phyloP scores from a whole-genome alignment of 306 rosid species.

The Calophaca sinica region DNA sequence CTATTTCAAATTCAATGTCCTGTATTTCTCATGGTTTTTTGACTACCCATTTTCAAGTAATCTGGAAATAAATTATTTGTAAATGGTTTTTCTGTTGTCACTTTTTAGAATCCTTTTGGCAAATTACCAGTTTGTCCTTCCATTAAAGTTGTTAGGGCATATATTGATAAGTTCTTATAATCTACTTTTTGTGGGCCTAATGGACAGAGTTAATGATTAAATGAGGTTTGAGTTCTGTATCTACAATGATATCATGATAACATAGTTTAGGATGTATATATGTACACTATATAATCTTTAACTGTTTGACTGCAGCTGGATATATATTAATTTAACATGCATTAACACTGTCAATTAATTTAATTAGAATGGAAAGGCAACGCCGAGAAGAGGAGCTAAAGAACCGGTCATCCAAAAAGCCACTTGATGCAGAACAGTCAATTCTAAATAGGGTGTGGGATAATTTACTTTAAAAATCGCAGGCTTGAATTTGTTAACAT shows the following conservation, averaged over 20 bases:
- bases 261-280: not conserved
- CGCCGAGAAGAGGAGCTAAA: constrained; percentile 68
- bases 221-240: constrained; percentile 20
- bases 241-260: constrained; percentile 24
- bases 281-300: not conserved
- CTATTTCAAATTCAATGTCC: constrained; percentile 31
- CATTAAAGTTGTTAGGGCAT: constrained; percentile 14
- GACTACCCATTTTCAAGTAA: not conserved
- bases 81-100: constrained; percentile 29
- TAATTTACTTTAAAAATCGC: constrained; percentile 34
- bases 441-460: constrained; percentile 59
- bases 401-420: constrained; percentile 60
- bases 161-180: not conserved
- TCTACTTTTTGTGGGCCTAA: constrained; percentile 19
- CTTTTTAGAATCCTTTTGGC: not conserved
- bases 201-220: constrained; percentile 16
- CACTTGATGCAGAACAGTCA: constrained; percentile 58
- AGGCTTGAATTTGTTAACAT: constrained; percentile 31
- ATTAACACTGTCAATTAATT: constrained; percentile 34
- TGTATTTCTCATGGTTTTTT: constrained; percentile 12
- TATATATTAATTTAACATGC: constrained; percentile 37
- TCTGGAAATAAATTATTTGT: constrained; percentile 15
- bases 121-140: constrained; percentile 5
- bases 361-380: constrained; percentile 70
- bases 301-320: constrained; percentile 12